Conservation (phyloP, 495 filamentous ascomycete species). For the Aspergillus carlsbadensis region DNA sequence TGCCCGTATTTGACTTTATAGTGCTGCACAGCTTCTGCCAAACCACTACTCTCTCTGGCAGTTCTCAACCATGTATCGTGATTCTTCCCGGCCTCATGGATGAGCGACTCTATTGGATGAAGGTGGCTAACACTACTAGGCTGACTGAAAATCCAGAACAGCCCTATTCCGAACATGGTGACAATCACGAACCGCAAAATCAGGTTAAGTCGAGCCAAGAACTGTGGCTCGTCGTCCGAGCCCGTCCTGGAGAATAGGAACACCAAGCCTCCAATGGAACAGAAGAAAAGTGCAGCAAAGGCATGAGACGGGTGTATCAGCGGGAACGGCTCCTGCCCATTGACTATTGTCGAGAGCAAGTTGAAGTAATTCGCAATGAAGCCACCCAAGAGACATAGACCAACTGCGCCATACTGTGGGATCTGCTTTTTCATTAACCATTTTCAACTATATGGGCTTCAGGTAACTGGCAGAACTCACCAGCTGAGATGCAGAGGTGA, state of each 20-base stretch:
- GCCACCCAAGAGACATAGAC: constrained; percentile 33
- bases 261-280: constrained; percentile 23
- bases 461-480: constrained; percentile 28
- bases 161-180: constrained; percentile 25
- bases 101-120: constrained; percentile 51
- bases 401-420: constrained; percentile 33
- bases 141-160: constrained; percentile 32
- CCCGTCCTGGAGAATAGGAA: constrained; percentile 32
- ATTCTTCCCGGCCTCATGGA: constrained; percentile 37
- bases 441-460: too few relatives aligned
- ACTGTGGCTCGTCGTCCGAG: constrained; percentile 31
- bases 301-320: constrained; percentile 23
- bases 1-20: constrained; percentile 47
- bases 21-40: constrained; percentile 39
- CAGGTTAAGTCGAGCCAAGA: constrained; percentile 31
- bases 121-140: constrained; percentile 26
- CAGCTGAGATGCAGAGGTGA: constrained; percentile 40
- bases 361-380: constrained; percentile 34
- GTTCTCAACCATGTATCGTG: constrained; percentile 36
- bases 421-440: constrained; percentile 29
- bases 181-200: constrained; percentile 28
- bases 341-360: constrained; percentile 24
- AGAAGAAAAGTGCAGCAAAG: constrained; percentile 20
- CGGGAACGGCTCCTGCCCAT: constrained; percentile 36
- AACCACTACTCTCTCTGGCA: constrained; percentile 34